Base-by-base conservation (phyloP, 805 yeast species). In the Saturnispora zaruensis region DNA sequence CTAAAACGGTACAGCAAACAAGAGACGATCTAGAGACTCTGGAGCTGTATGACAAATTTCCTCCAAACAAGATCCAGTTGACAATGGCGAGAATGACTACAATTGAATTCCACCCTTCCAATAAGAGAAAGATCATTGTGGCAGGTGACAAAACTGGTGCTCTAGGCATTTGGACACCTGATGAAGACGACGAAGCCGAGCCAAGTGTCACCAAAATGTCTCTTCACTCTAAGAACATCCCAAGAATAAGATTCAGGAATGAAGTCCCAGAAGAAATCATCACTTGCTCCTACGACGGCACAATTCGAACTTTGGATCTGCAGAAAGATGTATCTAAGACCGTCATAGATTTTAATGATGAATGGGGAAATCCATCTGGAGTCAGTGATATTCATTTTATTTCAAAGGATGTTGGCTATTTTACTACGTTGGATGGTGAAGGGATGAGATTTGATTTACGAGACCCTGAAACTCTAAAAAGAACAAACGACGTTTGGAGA, bases 131-230 rank as follows among this genome's bases (percentile, higher is more conserved):
- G 55, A 59, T 91, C 4, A 72, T 89, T 2, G 62, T 87, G 30
- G 96, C 89, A 1, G 98, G 97, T 43, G 99, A 93, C 66, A 87
- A 87, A 11, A 67, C 69, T n/a, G 99, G 99, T 5, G 76, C 80
- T 54, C 66, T 89, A 41, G 97, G 97, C 0, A 73, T 93, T 14
- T 91, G 97, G 97, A 81, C 90, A 41, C 83, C 86, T 6, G 76
- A 75, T 6, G 66, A 65, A 32, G 50, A 48, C 20, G 68, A 59
- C 36, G 65, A 63, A 9, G 73, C 65, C 4, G 57, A 54, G 18
- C 80, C 81, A 0, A 77, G 79, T 37, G 77, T 87, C 2, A 68
- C 85, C 0, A 76, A 78, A 20, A 75, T 89, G 55, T 81, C 80
- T 55, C 77, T 88, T 3, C 97, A 93, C 60, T 81, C 90, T 0